Conservation (phyloP, 805 yeast genomes). For the Yamadazyma insecticola region DNA sequence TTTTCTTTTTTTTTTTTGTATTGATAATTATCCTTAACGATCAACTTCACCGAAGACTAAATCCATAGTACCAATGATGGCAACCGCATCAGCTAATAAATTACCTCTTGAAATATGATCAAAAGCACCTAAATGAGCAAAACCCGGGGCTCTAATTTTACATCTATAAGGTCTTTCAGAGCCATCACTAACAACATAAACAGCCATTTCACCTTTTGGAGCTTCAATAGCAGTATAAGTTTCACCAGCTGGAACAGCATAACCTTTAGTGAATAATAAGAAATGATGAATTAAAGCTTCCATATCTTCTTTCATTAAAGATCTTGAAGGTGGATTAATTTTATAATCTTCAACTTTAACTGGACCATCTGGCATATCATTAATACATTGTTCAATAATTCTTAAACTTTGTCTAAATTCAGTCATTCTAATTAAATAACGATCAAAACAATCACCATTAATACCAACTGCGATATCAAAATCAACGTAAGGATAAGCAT, state of each 20-base stretch:
- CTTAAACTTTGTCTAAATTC: slow-evolving; percentile 89
- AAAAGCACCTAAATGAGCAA: slow-evolving; percentile 84
- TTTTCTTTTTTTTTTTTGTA: neutral
- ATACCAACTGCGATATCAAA: slow-evolving; percentile 84
- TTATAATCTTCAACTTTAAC: slow-evolving; percentile 88
- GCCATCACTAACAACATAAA: slow-evolving; percentile 84
- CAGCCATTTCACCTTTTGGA: slow-evolving; percentile 95
- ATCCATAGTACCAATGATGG: slow-evolving; percentile 93
- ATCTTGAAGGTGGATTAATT: slow-evolving; percentile 76
- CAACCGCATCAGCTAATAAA: slow-evolving; percentile 87
- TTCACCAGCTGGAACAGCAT: slow-evolving; percentile 85
- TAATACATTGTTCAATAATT: slow-evolving; percentile 84
- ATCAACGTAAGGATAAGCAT: slow-evolving; percentile 82
- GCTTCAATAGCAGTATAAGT: slow-evolving; percentile 90
- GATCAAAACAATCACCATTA: slow-evolving; percentile 88
- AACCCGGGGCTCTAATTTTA: slow-evolving; percentile 92
- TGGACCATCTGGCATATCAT: slow-evolving; percentile 90
- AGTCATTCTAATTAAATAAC: slow-evolving; percentile 84
- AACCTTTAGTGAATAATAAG: slow-evolving; percentile 82
- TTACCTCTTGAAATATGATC: slow-evolving; percentile 85
- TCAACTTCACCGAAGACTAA: slow-evolving; percentile 93
- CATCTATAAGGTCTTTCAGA: slow-evolving; percentile 88
- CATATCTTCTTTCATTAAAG: slow-evolving; percentile 86
- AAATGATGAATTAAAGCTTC: slow-evolving; percentile 89
- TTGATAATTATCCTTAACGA: slow-evolving; percentile 45